Evolutionary conservation across 345 rosid species (phyloP).

Genomic region (Eucalyptus tenuipes): DNA sequence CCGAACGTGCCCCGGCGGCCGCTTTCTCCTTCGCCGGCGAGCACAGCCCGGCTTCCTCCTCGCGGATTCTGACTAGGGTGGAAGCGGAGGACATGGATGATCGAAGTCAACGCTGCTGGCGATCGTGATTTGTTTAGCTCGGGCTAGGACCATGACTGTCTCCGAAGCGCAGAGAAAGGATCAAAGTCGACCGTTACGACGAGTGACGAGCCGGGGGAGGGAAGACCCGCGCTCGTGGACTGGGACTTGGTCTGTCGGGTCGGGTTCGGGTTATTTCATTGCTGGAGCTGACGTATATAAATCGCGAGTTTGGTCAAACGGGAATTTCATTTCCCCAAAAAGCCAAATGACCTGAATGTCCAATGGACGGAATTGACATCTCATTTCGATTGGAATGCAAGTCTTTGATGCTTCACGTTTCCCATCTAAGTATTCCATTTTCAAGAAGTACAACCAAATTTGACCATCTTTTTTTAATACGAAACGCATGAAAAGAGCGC

Average conservation of each 20-base stretch:
- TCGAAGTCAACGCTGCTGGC: not conserved
- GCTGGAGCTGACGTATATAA: not conserved
- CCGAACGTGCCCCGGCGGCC: not conserved
- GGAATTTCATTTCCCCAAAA: not conserved
- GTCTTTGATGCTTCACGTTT: not conserved
- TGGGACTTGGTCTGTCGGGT: not conserved
- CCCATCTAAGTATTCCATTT: not conserved
- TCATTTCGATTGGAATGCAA: not conserved
- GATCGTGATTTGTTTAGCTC: not conserved
- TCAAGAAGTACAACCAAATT: not conserved
- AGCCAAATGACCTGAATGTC: not conserved
- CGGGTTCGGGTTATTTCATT: not conserved
- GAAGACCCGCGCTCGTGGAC: not conserved
- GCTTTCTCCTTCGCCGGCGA: slow-evolving; percentile 9
- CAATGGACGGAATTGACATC: not conserved
- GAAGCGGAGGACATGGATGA: not conserved
- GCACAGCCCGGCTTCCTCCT: not conserved
- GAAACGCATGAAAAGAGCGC: not conserved
- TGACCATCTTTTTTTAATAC: not conserved
- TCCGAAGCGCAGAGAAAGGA: not conserved
- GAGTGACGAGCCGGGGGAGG: not conserved
- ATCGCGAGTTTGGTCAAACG: not conserved
- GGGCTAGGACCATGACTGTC: not conserved
- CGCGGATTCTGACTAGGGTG: not conserved
- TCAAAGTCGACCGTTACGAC: not conserved